Percentiles rank a stretch among this genome's conserved stretches.
Conservation (phyloP, 805 yeast species). For the Metschnikowia kunwiensis region DNA sequence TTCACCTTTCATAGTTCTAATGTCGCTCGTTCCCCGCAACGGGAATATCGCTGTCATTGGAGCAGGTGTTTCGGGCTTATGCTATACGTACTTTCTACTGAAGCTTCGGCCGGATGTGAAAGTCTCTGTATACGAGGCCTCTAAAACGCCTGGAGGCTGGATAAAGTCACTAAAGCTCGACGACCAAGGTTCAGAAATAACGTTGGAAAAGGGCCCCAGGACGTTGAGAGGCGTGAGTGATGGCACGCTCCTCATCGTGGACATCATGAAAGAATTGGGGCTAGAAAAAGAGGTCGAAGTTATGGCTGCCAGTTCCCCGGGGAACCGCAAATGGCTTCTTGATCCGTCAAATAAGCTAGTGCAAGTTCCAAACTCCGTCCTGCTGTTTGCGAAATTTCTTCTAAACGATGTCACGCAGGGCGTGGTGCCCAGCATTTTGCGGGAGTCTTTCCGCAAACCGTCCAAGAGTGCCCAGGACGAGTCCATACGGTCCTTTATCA, state of each 20-base stretch:
- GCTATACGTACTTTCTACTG: constrained; percentile 65
- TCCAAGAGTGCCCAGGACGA: constrained; percentile 51
- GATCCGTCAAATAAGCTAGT: constrained; percentile 45
- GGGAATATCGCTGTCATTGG: constrained; percentile 73
- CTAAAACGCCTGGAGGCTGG: constrained; percentile 71
- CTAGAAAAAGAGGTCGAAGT: constrained; percentile 52
- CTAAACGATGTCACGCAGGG: constrained; percentile 46
- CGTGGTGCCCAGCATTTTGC: constrained; percentile 41
- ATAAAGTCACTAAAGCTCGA: constrained; percentile 49
- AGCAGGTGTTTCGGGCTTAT: constrained; percentile 83
- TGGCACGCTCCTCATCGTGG: constrained; percentile 70
- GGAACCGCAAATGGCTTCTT: constrained; percentile 70
- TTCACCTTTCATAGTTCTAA: constrained; percentile 1
- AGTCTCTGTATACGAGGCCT: constrained; percentile 60
- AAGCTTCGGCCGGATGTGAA: constrained; percentile 74
- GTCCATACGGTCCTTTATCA: constrained; percentile 61
- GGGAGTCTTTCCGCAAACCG: constrained; percentile 47
- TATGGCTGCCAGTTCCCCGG: constrained; percentile 53
- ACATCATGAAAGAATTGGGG: constrained; percentile 51
- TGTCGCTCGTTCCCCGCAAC: constrained; percentile 24
- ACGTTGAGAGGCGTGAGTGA: constrained; percentile 80
- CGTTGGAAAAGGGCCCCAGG: constrained; percentile 85
- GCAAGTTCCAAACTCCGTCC: constrained; percentile 50
- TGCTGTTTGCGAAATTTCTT: constrained; percentile 31
- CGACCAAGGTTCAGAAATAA: constrained; percentile 25